Evolutionary conservation across 768 basidiomycete genomes (phyloP).

Genomic region (Clitopilus passeckerianus): DNA sequence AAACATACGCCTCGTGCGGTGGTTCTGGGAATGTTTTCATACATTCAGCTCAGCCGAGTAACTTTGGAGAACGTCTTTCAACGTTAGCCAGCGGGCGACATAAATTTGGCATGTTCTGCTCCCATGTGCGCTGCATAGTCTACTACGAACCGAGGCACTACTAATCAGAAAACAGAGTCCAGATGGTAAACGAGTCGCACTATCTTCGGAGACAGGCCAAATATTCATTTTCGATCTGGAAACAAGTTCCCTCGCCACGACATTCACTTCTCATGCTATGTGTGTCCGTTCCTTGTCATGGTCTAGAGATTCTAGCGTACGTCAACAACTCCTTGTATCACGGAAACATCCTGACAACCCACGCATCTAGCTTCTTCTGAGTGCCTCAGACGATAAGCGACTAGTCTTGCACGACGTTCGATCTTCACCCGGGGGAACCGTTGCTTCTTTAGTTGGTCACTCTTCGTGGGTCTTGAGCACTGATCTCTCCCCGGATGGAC

Average conservation of each 20-base stretch:
- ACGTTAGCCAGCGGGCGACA: constrained; percentile 60
- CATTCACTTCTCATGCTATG: constrained; percentile 88
- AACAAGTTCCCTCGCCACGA: constrained; percentile 55
- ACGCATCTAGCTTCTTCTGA: constrained; percentile 66
- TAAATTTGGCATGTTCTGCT: constrained; percentile 76
- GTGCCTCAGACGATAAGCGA: constrained; percentile 90
- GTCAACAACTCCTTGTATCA: constrained; percentile 16
- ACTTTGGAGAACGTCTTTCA: constrained; percentile 61
- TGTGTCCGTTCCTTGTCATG: constrained; percentile 82
- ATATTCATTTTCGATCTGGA: constrained; percentile 84
- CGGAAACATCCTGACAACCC: neutral
- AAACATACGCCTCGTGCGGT: constrained; percentile 71
- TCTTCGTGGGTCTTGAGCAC: constrained; percentile 87
- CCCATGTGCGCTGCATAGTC: constrained; percentile 42
- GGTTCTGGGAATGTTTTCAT: constrained; percentile 67
- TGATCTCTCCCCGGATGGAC: constrained; percentile 78
- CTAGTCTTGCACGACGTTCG: constrained; percentile 90
- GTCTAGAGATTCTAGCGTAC: constrained; percentile 85
- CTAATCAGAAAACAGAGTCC: constrained; percentile 58
- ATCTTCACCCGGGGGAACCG: constrained; percentile 68
- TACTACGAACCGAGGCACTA: neutral
- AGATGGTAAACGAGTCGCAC: constrained; percentile 76
- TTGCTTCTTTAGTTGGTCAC: constrained; percentile 84
- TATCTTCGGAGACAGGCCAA: constrained; percentile 84
- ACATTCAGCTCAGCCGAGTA: constrained; percentile 61